phyloP scores from a whole-genome alignment of 2,329 filamentous ascomycete species.

The Aciculosporium take region DNA sequence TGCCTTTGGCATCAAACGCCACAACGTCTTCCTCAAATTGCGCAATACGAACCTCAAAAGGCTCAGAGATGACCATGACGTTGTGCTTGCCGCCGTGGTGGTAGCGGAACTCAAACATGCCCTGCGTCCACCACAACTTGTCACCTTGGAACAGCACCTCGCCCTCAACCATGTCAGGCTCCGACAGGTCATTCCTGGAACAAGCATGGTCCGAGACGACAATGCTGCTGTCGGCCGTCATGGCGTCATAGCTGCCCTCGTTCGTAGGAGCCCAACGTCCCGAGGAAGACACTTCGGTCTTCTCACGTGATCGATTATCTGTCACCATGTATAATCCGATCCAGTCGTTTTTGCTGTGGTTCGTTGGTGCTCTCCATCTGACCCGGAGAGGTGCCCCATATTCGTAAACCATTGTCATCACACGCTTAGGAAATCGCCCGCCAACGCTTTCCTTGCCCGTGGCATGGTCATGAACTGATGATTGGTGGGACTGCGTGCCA shows the following conservation, averaged over 20 bases:
- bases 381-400: slow-evolving; percentile 85
- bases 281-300: slow-evolving; percentile 70
- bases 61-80: slow-evolving; percentile 85
- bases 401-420: slow-evolving; percentile 66
- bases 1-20: slow-evolving; percentile 41
- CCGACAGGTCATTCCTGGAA: slow-evolving; percentile 34
- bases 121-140: slow-evolving; percentile 94
- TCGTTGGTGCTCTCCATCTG: slow-evolving; percentile 75
- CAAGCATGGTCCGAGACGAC: slow-evolving; percentile 51
- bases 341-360: slow-evolving; percentile 88
- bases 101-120: slow-evolving; percentile 92
- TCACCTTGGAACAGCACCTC: slow-evolving; percentile 83
- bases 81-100: slow-evolving; percentile 88
- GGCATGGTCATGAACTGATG: slow-evolving; percentile 40
- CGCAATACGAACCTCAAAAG: slow-evolving; percentile 78
- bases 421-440: slow-evolving; percentile 52
- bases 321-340: slow-evolving; percentile 92
- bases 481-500: slow-evolving; percentile 41
- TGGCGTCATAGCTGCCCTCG: slow-evolving; percentile 59
- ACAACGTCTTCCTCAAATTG: slow-evolving; percentile 67
- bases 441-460: slow-evolving; percentile 61
- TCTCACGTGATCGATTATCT: slow-evolving; percentile 75
- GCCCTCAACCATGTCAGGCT: slow-evolving; percentile 51
- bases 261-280: slow-evolving; percentile 83
- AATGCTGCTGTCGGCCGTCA: slow-evolving; percentile 63